These are phyloP conservation scores for Boeremia exigua DNA, from an alignment of 2,329 filamentous ascomycete species.

Conservation along the genomic window DNA sequence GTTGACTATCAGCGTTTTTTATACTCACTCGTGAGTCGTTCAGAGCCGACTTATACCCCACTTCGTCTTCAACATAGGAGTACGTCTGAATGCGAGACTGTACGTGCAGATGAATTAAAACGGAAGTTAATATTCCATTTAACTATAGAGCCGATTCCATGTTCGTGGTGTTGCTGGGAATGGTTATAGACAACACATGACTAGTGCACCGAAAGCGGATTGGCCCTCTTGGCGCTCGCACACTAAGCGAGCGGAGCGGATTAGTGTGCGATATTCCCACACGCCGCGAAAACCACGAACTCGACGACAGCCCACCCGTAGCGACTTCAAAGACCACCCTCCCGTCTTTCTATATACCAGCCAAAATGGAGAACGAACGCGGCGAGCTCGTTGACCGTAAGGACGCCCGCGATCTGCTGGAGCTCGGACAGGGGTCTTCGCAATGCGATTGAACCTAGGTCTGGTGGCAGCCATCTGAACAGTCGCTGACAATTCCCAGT, in stretches of 20 bases:
- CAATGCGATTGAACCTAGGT: constrained; percentile 9
- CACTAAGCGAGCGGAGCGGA: constrained; percentile 10
- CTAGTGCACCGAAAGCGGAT: constrained; percentile 3
- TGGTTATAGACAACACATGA: too few species aligned
- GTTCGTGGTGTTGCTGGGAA: too few species aligned
- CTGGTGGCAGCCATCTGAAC: neutral
- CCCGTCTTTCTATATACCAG: constrained; percentile 35
- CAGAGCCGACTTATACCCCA: too few species aligned
- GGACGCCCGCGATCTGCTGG: constrained; percentile 10
- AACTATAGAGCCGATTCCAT: too few species aligned
- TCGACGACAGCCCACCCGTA: constrained; percentile 35
- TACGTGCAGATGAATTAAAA: too few species aligned
- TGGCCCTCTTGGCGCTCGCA: constrained; percentile 5
- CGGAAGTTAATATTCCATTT: too few species aligned
- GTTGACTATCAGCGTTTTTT: too few species aligned
- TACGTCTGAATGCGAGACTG: too few species aligned
- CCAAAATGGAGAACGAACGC: constrained; percentile 99
- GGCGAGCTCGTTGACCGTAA: constrained; percentile 93
- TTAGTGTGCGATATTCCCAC: constrained; percentile 4
- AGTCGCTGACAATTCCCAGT: constrained; percentile 30
- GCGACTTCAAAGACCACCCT: constrained; percentile 32
- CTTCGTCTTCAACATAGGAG: too few species aligned
- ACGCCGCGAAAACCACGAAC: constrained; percentile 16
- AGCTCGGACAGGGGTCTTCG: neutral
- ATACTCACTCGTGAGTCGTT: too few species aligned